Evolutionary conservation across 306 rosid species (phyloP).

Genomic region (Pterocarpus santalinus): DNA sequence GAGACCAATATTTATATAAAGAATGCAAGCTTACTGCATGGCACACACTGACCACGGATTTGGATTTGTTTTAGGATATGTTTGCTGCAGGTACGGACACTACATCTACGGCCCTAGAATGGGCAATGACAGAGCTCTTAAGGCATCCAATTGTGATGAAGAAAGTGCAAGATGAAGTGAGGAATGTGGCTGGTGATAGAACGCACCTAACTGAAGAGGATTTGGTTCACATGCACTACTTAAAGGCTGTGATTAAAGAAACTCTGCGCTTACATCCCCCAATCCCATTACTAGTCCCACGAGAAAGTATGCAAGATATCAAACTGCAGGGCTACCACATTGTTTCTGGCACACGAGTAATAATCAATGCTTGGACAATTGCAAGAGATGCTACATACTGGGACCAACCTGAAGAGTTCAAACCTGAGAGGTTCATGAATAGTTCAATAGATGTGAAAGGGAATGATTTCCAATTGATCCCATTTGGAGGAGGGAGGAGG

Average conservation of each 20-base stretch:
- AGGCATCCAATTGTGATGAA: slow-evolving; percentile 54
- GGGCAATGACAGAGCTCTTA: slow-evolving; percentile 61
- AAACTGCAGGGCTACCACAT: slow-evolving; percentile 20
- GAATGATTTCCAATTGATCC: slow-evolving; percentile 44
- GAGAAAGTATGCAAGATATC: slow-evolving; percentile 47
- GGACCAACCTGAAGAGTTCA: slow-evolving; percentile 46
- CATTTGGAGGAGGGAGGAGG: slow-evolving; percentile 51
- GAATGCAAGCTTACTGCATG: background rate
- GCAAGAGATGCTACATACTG: slow-evolving; percentile 45
- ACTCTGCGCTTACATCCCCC: slow-evolving; percentile 55
- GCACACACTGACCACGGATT: background rate
- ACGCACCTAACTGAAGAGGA: slow-evolving; percentile 45
- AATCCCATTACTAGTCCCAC: slow-evolving; percentile 50
- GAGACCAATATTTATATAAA: background rate
- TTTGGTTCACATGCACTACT: slow-evolving; percentile 47
- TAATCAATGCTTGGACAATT: slow-evolving; percentile 51
- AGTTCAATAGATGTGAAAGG: slow-evolving; percentile 46
- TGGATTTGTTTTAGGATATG: slow-evolving; percentile 47
- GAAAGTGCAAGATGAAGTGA: slow-evolving; percentile 47
- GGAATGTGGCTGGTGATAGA: slow-evolving; percentile 37
- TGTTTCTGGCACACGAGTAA: slow-evolving; percentile 1
- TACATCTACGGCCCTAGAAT: slow-evolving; percentile 47
- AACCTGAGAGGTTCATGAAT: slow-evolving; percentile 51
- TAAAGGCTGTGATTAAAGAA: slow-evolving; percentile 63
- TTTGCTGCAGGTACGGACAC: slow-evolving; percentile 65